A percentile compares a stretch with the other conserved stretches of the same genome.
phyloP scores from a whole-genome alignment of 2,329 filamentous ascomycete genomes.

The Geosmithia flava region DNA sequence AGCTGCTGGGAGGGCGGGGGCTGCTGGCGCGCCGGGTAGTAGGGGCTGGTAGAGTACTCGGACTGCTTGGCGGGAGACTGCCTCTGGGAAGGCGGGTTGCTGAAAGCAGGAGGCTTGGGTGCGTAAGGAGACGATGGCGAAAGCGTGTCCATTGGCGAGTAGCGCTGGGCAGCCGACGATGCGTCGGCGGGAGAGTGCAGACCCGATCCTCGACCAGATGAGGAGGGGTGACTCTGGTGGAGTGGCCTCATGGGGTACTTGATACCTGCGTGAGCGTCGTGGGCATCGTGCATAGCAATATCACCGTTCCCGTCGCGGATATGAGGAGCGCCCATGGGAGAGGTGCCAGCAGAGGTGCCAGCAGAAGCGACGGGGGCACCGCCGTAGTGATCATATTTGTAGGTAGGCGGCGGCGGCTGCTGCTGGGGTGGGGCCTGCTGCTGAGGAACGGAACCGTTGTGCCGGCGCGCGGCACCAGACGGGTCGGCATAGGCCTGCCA shows the following conservation, averaged over 20 bases:
- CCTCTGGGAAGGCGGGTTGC: constrained; percentile 39
- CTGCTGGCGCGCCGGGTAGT: constrained; percentile 36
- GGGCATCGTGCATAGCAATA: constrained; percentile 74
- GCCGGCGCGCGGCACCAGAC: constrained; percentile 50
- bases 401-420: constrained; percentile 35
- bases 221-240: constrained; percentile 60
- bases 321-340: constrained; percentile 42
- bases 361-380: constrained; percentile 15
- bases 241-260: constrained; percentile 76
- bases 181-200: constrained; percentile 60
- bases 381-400: constrained; percentile 52
- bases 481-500: constrained; percentile 52
- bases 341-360: constrained; percentile 23
- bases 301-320: constrained; percentile 63
- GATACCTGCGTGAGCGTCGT: constrained; percentile 71
- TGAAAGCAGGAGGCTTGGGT: constrained; percentile 47
- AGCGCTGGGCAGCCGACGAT: constrained; percentile 76
- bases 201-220: constrained; percentile 34
- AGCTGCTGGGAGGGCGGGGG: constrained; percentile 43
- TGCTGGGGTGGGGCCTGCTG: constrained; percentile 14
- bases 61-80: constrained; percentile 68
- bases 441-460: constrained; percentile 36
- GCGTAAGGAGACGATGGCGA: constrained; percentile 72
- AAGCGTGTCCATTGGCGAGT: constrained; percentile 89
- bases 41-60: constrained; percentile 48